Conservation (phyloP, 441 rosid species). For the Gossypium davidsonii region DNA sequence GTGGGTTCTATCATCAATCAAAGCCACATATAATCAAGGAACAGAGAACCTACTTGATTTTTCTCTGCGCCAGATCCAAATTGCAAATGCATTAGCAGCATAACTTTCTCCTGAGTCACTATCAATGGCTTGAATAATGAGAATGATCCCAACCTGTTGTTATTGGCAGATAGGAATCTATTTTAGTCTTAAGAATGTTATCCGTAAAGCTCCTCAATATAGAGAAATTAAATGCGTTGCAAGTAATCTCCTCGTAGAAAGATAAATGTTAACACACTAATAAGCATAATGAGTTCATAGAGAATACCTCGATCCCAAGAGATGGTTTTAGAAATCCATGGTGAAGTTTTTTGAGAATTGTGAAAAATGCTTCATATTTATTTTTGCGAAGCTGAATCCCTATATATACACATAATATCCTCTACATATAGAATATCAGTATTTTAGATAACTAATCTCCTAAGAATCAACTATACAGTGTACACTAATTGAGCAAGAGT, state of each 20-base stretch:
- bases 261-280: not conserved
- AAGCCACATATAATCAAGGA: not conserved
- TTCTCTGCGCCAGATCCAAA: not conserved
- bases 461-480: not conserved
- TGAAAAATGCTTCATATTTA: too few species aligned
- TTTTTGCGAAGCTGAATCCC: too few species aligned
- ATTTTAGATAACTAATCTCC: too few species aligned
- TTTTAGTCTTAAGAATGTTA: not conserved
- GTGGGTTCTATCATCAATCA: not conserved
- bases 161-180: not conserved
- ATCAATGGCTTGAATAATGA: not conserved
- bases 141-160: not conserved
- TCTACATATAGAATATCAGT: too few species aligned
- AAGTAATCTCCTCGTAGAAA: not conserved
- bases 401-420: too few species aligned
- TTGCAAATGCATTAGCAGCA: not conserved
- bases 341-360: too few species aligned
- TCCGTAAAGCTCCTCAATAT: not conserved
- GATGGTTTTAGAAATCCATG: not conserved
- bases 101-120: not conserved
- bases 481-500: conserved; percentile 12
- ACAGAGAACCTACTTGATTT: too few species aligned
- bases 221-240: not conserved
- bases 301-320: not conserved
- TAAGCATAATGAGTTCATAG: not conserved